Evolutionary conservation across 2,329 filamentous ascomycete species (phyloP), one percentile per base, ranked within the genome.

Genomic region (Drechslerella coelobrocha): DNA sequence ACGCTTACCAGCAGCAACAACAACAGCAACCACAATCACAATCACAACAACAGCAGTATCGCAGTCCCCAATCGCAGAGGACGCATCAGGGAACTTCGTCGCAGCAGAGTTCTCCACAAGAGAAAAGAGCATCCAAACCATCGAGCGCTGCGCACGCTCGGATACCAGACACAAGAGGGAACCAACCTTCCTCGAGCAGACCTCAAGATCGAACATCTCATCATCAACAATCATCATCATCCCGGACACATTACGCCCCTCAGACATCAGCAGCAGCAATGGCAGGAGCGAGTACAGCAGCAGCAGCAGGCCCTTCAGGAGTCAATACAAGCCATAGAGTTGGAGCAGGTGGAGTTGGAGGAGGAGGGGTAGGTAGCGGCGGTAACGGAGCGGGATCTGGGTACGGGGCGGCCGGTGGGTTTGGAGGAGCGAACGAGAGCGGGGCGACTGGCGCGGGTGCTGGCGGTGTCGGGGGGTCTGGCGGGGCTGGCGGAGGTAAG

Each of bases 401-500:
- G 53, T 62, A 56, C 24, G 65, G 59, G 47, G n/a, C 50, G 17
- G 19, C 45, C 31, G 61, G 61, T 41, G 14, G 23, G 41, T 56
- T 48, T 56, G 55, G 56, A 41, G 56, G 56, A 17, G 55, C 41
- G 37, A 60, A 68, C 50, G 63, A 60, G 56, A 57, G 65, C 52
- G 65, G 65, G 37, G 65, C 65, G 57, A 45, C 65, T 69, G 65
- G 65, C 51, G 62, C 57, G 34, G 66, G 66, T 50, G 61, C 59
- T 60, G 66, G 66, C 60, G 66, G 66, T 59, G 66, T 65, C 60
- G 66, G 66, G 54, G 66, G 66, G 34, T 63, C 66, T 72, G 73
- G 73, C 47, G 66, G 47, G 65, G 26, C 75, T 78, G 14, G 75
- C 75, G 56, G 79, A 83, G 55, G 66, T 59, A 65, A 61, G 50